These are phyloP conservation scores for Begonia loranthoides DNA, from an alignment of 306 rosid genomes.

Conservation along the genomic window DNA sequence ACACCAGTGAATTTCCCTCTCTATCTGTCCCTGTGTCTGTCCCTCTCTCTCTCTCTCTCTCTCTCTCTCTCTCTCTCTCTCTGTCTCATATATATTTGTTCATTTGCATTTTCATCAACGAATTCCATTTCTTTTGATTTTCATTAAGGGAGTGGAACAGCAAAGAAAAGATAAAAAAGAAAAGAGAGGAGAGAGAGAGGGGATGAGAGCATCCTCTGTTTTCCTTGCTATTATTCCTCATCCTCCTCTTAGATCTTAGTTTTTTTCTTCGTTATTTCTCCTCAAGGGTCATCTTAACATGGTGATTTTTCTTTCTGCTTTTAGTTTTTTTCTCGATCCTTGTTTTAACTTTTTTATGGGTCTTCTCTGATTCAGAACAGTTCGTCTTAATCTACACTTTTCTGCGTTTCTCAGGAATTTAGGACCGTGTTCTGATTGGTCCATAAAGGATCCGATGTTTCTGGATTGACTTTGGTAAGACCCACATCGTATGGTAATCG, in stretches of 20 bases:
- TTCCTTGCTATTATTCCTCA: conserved; percentile 32
- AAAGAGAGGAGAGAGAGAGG: conserved; percentile 24
- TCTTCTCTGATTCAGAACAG: conserved; percentile 27
- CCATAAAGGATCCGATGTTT: conserved; percentile 49
- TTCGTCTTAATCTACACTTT: conserved; percentile 8
- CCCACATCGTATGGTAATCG: conserved; percentile 41
- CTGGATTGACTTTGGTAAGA: conserved; percentile 36
- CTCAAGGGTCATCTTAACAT: conserved; percentile 36
- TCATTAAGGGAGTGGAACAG: conserved; percentile 60
- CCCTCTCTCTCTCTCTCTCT: conserved; percentile 30
- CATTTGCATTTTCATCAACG: conserved; percentile 32
- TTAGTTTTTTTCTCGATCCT: conserved; percentile 14
- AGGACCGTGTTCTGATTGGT: conserved; percentile 29
- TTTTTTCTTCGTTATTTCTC: conserved; percentile 19
- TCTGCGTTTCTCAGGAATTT: conserved; percentile 24
- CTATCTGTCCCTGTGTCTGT: conserved; percentile 10
- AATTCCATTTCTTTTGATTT: conserved; percentile 57
- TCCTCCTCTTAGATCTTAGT: conserved; percentile 46
- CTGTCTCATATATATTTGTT: conserved; percentile 22
- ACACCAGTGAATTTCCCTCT: conserved; percentile 54
- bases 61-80: conserved; percentile 3
- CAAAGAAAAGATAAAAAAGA: conserved; percentile 33
- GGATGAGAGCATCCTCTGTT: conserved; percentile 81
- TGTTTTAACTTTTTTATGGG: conserved; percentile 11
- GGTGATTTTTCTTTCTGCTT: conserved; percentile 35